Evolutionary conservation across 2,329 filamentous ascomycete species (phyloP).

Genomic region (Penicillium sp.): DNA sequence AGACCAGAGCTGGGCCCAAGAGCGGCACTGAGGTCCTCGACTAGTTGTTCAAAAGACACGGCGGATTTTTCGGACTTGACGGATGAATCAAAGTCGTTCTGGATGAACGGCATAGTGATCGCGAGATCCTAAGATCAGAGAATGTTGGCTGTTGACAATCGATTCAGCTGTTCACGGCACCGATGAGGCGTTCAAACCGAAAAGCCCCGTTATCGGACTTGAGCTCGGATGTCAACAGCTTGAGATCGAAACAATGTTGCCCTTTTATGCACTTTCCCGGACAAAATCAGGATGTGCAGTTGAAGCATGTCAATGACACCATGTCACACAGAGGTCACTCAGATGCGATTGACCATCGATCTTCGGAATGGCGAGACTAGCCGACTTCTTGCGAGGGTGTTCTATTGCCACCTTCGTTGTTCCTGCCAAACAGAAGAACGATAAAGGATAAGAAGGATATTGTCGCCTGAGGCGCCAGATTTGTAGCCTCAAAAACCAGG

Average conservation of each 20-base stretch:
- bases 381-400: background rate
- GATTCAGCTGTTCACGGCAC: background rate
- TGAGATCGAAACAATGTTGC: slow-evolving; percentile 1
- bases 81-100: slow-evolving; percentile 18
- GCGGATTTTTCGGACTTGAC: slow-evolving; percentile 8
- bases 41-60: slow-evolving; percentile 66
- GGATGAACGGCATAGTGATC: slow-evolving; percentile 37
- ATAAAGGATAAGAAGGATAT: slow-evolving; percentile 22
- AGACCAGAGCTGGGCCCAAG: slow-evolving; percentile 81
- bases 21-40: slow-evolving; percentile 69
- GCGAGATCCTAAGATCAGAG: background rate
- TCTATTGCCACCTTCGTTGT: background rate
- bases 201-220: slow-evolving; percentile 13
- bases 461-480: slow-evolving; percentile 20
- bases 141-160: background rate
- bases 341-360: slow-evolving; percentile 3
- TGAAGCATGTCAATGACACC: background rate
- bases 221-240: background rate
- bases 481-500: slow-evolving; percentile 1
- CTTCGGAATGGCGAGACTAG: slow-evolving; percentile 9
- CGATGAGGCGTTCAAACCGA: background rate
- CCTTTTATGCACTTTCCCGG: background rate
- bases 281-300: background rate
- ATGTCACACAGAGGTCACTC: background rate
- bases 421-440: slow-evolving; percentile 1